A percentile compares a stretch with the other conserved stretches of the same genome.
These are phyloP conservation scores for Chytriomyces confervae DNA, from an alignment of 192 early-diverging fungal genomes.

Conservation along the genomic window DNA sequence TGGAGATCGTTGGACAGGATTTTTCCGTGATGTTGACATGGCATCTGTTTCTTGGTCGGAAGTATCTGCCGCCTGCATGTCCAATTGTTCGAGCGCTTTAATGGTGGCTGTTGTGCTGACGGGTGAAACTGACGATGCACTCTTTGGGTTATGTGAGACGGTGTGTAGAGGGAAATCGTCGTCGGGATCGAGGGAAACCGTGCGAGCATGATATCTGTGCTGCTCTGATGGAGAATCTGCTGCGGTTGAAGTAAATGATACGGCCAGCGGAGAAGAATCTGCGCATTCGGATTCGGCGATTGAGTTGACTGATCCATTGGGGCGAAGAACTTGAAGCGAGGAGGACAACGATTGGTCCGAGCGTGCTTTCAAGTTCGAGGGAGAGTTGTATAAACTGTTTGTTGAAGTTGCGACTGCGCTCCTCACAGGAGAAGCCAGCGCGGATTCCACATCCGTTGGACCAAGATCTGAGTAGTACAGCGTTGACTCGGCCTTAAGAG, in stretches of 20 bases:
- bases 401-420: too few relatives aligned
- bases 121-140: background rate
- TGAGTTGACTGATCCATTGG: too few relatives aligned
- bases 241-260: slow-evolving; percentile 1
- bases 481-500: too few relatives aligned
- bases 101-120: slow-evolving; percentile 11
- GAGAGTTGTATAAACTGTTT: too few relatives aligned
- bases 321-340: too few relatives aligned
- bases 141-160: slow-evolving; percentile 1
- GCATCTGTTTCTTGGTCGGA: background rate
- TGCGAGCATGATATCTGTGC: background rate
- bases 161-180: slow-evolving; percentile 31
- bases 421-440: too few relatives aligned
- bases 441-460: too few relatives aligned
- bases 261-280: background rate
- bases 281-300: background rate
- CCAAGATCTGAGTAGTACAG: too few relatives aligned
- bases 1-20: background rate
- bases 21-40: background rate
- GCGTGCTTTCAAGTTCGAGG: too few relatives aligned
- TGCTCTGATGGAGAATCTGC: background rate
- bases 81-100: background rate
- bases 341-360: too few relatives aligned
- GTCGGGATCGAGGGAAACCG: background rate
- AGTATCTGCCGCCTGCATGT: background rate